Percentiles rank a stretch among this genome's conserved stretches.
Conservation (phyloP, 495 filamentous ascomycete genomes). For the Glutinoglossum americanum region DNA sequence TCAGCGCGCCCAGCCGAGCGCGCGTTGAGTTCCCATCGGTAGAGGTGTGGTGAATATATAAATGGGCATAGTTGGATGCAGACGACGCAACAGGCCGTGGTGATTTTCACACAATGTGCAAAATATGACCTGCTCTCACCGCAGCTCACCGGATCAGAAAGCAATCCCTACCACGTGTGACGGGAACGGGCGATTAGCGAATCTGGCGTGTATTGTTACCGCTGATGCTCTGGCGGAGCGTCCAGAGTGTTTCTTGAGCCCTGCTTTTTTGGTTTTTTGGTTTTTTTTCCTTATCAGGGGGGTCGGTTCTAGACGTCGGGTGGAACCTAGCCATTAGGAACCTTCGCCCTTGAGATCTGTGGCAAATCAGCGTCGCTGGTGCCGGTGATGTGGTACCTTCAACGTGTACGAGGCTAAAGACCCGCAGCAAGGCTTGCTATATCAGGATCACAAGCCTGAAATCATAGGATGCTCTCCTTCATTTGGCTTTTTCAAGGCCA, state of each 20-base stretch:
- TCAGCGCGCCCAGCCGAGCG: background rate
- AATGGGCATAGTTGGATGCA: background rate
- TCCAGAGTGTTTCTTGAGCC: background rate
- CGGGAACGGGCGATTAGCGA: constrained; percentile 1
- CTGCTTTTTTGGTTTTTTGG: no score
- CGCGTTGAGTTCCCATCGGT: no score
- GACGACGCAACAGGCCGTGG: no score
- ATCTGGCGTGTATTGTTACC: background rate
- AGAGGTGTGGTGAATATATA: background rate
- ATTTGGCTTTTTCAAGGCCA: background rate
- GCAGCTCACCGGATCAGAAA: background rate
- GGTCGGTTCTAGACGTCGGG: no score
- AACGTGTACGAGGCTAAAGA: no score
- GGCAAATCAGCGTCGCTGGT: background rate
- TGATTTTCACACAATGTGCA: no score
- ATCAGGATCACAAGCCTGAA: background rate
- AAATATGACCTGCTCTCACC: background rate
- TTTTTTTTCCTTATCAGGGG: background rate
- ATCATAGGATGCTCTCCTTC: background rate
- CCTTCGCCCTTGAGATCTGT: background rate
- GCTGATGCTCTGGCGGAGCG: background rate
- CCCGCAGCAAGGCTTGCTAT: background rate
- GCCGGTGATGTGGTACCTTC: background rate
- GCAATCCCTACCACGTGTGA: background rate
- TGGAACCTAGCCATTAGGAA: background rate